Evolutionary conservation across 805 yeast genomes (phyloP).

Genomic region (Candida germanica): DNA sequence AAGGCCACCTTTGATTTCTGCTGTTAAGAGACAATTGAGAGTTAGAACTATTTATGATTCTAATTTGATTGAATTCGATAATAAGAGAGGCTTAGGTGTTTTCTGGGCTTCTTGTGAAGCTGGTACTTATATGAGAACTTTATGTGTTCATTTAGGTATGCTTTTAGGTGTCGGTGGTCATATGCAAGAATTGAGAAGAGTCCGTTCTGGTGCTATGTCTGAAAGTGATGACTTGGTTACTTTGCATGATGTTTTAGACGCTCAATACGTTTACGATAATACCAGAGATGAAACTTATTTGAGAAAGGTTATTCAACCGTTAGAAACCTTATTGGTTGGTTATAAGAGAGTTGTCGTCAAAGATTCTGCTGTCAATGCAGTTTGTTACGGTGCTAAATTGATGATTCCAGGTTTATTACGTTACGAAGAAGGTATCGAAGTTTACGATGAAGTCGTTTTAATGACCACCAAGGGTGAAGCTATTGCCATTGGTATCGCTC

Average conservation of each 20-base stretch:
- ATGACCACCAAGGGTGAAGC: conserved; percentile 99
- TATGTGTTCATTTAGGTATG: conserved; percentile 99
- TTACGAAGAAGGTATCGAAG: conserved; percentile 96
- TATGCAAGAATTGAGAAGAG: conserved; percentile 99
- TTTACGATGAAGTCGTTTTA: conserved; percentile 95
- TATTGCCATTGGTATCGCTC: conserved; percentile 96
- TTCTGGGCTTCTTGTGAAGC: conserved; percentile 99
- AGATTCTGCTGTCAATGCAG: conserved; percentile 95
- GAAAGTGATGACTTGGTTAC: conserved; percentile 93
- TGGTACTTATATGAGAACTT: conserved; percentile 98
- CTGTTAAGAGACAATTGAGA: conserved; percentile 98
- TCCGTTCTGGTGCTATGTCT: conserved; percentile 91
- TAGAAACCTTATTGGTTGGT: conserved; percentile 89
- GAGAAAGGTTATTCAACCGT: conserved; percentile 90
- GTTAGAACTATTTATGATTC: conserved; percentile 97
- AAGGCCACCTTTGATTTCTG: conserved; percentile 98
- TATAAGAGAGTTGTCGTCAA: conserved; percentile 95
- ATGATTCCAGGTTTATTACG: conserved; percentile 98
- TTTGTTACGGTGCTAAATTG: conserved; percentile 97
- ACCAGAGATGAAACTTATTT: conserved; percentile 95
- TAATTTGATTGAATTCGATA: conserved; percentile 91
- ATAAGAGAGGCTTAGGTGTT: conserved; percentile 94
- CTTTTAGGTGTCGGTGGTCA: conserved; percentile 98
- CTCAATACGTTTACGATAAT: conserved; percentile 97
- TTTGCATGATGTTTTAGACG: conserved; percentile 95